Evolutionary conservation across 257 asterid genomes (phyloP).

Genomic region (Salvia splendens): DNA sequence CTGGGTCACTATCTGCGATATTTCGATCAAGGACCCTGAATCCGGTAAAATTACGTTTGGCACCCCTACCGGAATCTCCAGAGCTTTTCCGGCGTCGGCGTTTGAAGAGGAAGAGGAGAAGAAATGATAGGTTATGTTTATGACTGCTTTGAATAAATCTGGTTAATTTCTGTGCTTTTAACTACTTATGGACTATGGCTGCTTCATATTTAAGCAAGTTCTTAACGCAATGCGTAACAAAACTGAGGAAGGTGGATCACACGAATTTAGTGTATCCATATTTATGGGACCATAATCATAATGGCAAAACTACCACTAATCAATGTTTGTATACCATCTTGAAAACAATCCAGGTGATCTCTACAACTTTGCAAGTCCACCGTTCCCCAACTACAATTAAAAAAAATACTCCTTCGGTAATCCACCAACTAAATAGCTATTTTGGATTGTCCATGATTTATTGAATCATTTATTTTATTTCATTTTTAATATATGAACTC

Average conservation of each 20-base stretch:
- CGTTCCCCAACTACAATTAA: no score
- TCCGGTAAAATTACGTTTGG: constrained; percentile 54
- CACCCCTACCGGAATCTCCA: constrained; percentile 56
- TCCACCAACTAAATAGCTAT: no score
- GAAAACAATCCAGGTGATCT: no score
- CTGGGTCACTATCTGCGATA: constrained; percentile 64
- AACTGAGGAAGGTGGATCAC: constrained; percentile 21
- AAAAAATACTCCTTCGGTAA: no score
- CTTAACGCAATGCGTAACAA: not conserved
- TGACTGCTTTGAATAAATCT: constrained; percentile 17
- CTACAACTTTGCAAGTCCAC: no score
- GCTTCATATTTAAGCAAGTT: constrained; percentile 29
- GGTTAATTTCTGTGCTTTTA: not conserved
- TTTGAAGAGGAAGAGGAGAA: constrained; percentile 48
- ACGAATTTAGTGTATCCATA: not conserved
- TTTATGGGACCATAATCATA: not conserved
- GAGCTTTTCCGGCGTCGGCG: constrained; percentile 62
- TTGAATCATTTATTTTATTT: no score
- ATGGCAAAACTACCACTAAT: not conserved
- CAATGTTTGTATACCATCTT: no score
- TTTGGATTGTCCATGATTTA: no score
- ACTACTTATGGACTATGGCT: not conserved
- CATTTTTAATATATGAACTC: no score
- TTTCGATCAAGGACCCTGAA: constrained; percentile 47
- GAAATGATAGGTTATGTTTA: constrained; percentile 22